Evolutionary conservation across 208 protist species (phyloP), one percentile per base, ranked within the genome.

Genomic region (Trypanosoma avium): DNA sequence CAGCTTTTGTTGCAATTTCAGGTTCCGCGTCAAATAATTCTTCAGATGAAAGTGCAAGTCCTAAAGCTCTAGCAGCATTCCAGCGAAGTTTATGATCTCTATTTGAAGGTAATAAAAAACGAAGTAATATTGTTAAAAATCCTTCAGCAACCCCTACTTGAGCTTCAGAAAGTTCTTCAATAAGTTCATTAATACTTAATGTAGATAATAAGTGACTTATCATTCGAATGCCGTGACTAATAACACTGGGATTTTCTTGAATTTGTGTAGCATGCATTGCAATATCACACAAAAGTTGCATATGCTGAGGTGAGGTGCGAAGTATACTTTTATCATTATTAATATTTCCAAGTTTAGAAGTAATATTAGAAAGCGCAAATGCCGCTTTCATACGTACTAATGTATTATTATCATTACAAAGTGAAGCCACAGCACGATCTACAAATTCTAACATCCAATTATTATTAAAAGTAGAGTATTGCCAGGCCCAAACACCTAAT

Each of bases 211-310:
- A 68, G 36, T 86, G 73, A 47, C 74, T 79, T 71, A 94, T 94
- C 80, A 94, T 92, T 60, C 88, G 88, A 43, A 94, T 83, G 49
- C 88, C 88, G 46, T 94, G 88, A 4, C 82, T 63, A 27, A 81
- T 77, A 50, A 94, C 74, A 2, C 65, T 63, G 10, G 45, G 30
- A 35, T 90, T 74, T 17, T 38, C 62, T 52, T 79, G 72, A 1
- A 63, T 67, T 24, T 81, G 66, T 17, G 72, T 72, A 2, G 79
- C 77, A 45, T 82, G 69, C 70, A 88, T 75, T 5, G 86, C 86
- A 5, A 79, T 75, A 43, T 79, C 66, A 61, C 80, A 89, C 24
- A 93, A 78, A 7, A 69, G 54, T 48, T 72, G 67, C 48, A 72
- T 66, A 32, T 72, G 67, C 3, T 56, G 50, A 26, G 67, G 52